Base-by-base conservation (phyloP, 2,329 filamentous ascomycete species). In the Aureobasidium sp. region DNA sequence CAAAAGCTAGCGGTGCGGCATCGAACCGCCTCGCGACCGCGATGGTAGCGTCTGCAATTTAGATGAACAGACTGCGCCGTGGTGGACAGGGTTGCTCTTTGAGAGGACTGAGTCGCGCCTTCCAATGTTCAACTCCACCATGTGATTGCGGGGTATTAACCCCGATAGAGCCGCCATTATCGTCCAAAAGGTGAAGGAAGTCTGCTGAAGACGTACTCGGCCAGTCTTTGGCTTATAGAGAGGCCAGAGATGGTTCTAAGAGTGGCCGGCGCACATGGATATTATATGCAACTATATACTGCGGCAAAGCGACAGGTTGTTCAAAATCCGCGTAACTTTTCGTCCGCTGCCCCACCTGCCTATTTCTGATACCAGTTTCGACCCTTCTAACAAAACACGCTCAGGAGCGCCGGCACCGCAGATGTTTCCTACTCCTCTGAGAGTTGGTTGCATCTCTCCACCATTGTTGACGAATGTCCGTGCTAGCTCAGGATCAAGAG, bases 401-500 rank as follows among this genome's bases (percentile, higher is more conserved):
- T 61, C 53, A 3, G 62, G 41, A 27, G 43, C 55, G 10, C 55
- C 55, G 7, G 12, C 32, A n/a, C 57, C 43, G 24, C 63, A 57
- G 24, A 67, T 65, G 41, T 64, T 64, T 12, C 64, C 64, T 17
- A 66, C 66, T 2, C 64, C 65, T 24, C 63, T 53, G 26, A 67
- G 65, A 15, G 63, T 53, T 6, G 63, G 64, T 32, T 59, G 46
- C 66, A 67, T 67, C n/a, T 53, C 46, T 32, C 65, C 59, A 12
- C 65, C 66, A 5, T 59, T 39, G 7, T 61, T 61, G n/a, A 67
- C 51, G 32, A 66, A 67, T 10, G 53, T 60, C 46, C 66, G 63
- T 17, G 63, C 64, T 29, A 67, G 64, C 29, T 66, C 66, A 13
- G 66, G 62, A 26, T 67, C 66, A n/a, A 63, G 61, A 2, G 64